Base-by-base conservation (phyloP, 2,329 filamentous ascomycete species). In the Neophaeococcomyces aloes region DNA sequence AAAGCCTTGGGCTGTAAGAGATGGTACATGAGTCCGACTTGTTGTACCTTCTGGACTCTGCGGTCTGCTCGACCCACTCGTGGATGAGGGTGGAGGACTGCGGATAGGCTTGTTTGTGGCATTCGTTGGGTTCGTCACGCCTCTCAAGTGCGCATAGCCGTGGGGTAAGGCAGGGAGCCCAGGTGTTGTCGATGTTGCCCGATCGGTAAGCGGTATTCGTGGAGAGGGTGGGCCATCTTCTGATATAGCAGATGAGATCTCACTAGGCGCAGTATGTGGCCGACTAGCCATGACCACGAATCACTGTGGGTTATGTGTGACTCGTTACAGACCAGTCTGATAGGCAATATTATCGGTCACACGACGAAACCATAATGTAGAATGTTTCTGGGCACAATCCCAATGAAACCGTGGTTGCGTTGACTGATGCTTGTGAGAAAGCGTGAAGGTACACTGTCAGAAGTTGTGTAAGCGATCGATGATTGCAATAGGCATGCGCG, bases 11-110 rank as follows among this genome's bases (percentile, higher is more conserved):
- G 86, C 87, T 2, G 86, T 82, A 42, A 98, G 69, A 1, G 83
- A 87, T 1, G 91, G 88, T 15, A 94, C 87, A 69, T 98, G 91
- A 32, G 85, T 91, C 57, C 81, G 77, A 59, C 81, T 87, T 35
- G 82, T 72, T 32, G 84, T 73, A 52, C 81, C 89, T 13, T 72
- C 42, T 70, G 81, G 52, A 46, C 65, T 70, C 38, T 60, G 64
- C 73, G 73, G 53, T 64, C 78, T 59, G 61, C 72, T 68, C n/a
- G 68, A 61, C 44, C 63, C 64, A 11, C 65, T 62, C 44, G 65
- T 61, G 39, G 69, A 65, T 29, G 68, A 65, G 23, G 48, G 34
- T 31, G 44, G 47, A 7, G 36, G 34, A 35, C 49, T 53, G 32
- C 51, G 46, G 10, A 47, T 30, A 1, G 53, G 49, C 10, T 51